Evolutionary conservation across 306 rosid species (phyloP), one percentile per base, ranked within the genome.

Genomic region (Vigna angularis): DNA sequence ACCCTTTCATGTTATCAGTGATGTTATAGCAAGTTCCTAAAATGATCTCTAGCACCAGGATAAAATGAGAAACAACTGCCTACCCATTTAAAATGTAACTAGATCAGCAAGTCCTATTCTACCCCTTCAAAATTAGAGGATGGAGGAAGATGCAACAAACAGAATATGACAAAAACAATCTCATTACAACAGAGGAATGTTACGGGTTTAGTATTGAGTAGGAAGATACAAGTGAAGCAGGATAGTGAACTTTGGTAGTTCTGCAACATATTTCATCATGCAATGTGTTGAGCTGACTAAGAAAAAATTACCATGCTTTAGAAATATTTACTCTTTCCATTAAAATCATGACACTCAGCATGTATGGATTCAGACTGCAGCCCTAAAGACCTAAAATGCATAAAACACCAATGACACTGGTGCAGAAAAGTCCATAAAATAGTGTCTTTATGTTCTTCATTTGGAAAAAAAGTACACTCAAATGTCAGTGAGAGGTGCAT

Each of bases 301-400:
- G 36, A 71, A 66, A 64, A 64, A 64, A 0, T 14, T 61, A 14
- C 47, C 6, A 45, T 64, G 47, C 9, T 64, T 12, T 24, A n/a
- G 8, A 13, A 63, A 38, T 17, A 64, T n/a, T 7, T 17, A 64
- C 26, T 64, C 7, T 20, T 16, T 8, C 49, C 69, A n/a, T 16
- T 64, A 9, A 64, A 64, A 64, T 38, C 28, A 64, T 15, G 16
- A 64, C 7, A 36, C 30, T 36, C 18, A 4, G 6, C 28, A 38
- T 17, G 14, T 38, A n/a, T 17, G 28, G 28, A 64, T n/a, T 34
- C 58, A n/a, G 7, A 72, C 17, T 14, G 30, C 18, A 53, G 16
- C 73, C 59, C 73, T 50, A 50, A 72, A 58, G 68, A 4, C 55
- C 74, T 69, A 49, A 68, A 42, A 78, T 34, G 40, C 36, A 62